Conservation (phyloP, 257 asterid genomes). For the Ilex asprella region DNA sequence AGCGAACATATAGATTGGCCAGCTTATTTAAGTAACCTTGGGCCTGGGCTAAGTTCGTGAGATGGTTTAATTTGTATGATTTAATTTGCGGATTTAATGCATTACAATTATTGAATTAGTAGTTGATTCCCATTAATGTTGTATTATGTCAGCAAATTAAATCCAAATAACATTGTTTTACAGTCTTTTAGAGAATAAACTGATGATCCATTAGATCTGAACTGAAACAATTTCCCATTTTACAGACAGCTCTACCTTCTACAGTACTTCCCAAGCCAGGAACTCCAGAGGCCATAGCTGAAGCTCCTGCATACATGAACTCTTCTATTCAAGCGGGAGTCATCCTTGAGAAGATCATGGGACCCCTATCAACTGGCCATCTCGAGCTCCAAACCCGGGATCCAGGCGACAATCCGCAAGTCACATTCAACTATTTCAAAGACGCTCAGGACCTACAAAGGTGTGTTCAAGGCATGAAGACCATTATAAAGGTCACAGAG, state of each 20-base stretch:
- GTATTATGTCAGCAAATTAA: no score
- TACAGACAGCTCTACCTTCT: slow-evolving; percentile 24
- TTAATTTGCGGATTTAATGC: no score
- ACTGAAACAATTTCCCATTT: not conserved
- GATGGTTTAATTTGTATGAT: no score
- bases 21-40: no score
- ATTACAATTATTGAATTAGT: no score
- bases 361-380: slow-evolving; percentile 64
- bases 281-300: not conserved
- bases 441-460: slow-evolving; percentile 59
- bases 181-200: not conserved
- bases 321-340: slow-evolving; percentile 27
- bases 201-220: not conserved
- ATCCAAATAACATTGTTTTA: no score
- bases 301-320: not conserved
- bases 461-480: slow-evolving; percentile 59
- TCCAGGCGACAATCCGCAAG: slow-evolving; percentile 61
- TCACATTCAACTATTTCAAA: slow-evolving; percentile 71
- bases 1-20: no score
- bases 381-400: slow-evolving; percentile 47
- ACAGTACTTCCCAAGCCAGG: slow-evolving; percentile 1
- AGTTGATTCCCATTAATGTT: no score
- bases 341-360: slow-evolving; percentile 47
- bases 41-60: no score
- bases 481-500: slow-evolving; percentile 34